Evolutionary conservation across 2,329 filamentous ascomycete species (phyloP).

Genomic region (Paracorniculantispora psalliotae): DNA sequence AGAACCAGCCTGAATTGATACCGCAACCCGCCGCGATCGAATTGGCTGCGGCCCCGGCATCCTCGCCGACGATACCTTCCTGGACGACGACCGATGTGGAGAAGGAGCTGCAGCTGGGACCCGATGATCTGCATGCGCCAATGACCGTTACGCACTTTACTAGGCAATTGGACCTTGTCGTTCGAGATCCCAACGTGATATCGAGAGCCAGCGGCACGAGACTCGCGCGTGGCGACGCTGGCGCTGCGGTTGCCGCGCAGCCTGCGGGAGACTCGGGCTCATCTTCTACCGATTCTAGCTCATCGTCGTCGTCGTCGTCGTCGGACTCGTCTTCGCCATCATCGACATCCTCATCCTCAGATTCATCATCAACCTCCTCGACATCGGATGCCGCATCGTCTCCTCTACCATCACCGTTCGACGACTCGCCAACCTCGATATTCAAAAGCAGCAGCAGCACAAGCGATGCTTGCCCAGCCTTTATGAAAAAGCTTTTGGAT

Average conservation of each 20-base stretch:
- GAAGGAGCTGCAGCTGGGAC: background rate
- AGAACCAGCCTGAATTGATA: too few species aligned
- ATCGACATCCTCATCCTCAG: conserved; percentile 4
- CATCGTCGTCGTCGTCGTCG: background rate
- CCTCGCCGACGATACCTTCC: conserved; percentile 4
- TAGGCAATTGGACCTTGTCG: conserved; percentile 3
- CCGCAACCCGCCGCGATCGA: background rate
- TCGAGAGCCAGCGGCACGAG: background rate
- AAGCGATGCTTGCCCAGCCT: conserved; percentile 53
- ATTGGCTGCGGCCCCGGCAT: background rate
- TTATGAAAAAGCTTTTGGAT: conserved; percentile 63
- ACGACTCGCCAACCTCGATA: conserved; percentile 58
- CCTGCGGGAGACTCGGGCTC: background rate
- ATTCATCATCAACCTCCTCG: conserved; percentile 24
- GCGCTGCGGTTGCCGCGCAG: background rate
- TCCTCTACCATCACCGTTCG: conserved; percentile 60
- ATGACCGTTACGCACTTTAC: conserved; percentile 8
- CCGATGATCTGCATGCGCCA: background rate
- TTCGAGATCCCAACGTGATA: background rate
- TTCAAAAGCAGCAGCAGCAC: conserved; percentile 47
- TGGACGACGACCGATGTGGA: conserved; percentile 1
- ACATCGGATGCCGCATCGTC: conserved; percentile 22
- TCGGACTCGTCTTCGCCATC: conserved; percentile 10
- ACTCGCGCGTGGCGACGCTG: background rate
- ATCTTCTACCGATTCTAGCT: background rate